Conservation (phyloP, 73 alveolate species). For the Paramecium bursaria region DNA sequence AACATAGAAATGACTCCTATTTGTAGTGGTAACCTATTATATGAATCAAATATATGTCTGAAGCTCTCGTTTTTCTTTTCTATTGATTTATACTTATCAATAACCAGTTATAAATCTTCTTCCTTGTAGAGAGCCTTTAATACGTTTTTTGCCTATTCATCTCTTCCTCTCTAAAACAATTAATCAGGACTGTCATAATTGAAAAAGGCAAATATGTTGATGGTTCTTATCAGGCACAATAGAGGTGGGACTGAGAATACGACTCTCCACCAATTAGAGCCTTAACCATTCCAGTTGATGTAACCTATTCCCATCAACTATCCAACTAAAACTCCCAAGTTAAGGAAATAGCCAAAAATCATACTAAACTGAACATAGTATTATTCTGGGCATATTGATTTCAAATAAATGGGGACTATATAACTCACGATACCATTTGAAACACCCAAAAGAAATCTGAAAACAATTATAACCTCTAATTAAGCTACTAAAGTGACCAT, state of each 20-base stretch:
- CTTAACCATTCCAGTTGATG: background rate
- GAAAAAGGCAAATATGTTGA: background rate
- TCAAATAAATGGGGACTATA: slow-evolving; percentile 23
- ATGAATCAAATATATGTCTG: background rate
- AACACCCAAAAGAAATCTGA: slow-evolving; percentile 36
- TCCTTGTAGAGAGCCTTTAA: background rate
- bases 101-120: background rate
- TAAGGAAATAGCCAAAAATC: slow-evolving; percentile 21
- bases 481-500: background rate
- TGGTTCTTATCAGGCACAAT: background rate
- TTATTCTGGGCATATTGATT: slow-evolving; percentile 5
- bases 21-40: background rate
- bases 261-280: slow-evolving; percentile 36
- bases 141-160: slow-evolving; percentile 12
- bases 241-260: slow-evolving; percentile 25
- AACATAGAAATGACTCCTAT: slow-evolving; percentile 23
- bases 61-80: background rate
- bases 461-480: background rate
- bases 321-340: slow-evolving; percentile 19
- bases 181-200: slow-evolving; percentile 45
- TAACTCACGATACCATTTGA: slow-evolving; percentile 33
- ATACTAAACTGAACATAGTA: slow-evolving; percentile 19
- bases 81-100: background rate
- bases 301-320: slow-evolving; percentile 18
- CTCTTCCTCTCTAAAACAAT: background rate